phyloP scores from a whole-genome alignment of 2,329 filamentous ascomycete genomes.

The Diaporthe nobilis region DNA sequence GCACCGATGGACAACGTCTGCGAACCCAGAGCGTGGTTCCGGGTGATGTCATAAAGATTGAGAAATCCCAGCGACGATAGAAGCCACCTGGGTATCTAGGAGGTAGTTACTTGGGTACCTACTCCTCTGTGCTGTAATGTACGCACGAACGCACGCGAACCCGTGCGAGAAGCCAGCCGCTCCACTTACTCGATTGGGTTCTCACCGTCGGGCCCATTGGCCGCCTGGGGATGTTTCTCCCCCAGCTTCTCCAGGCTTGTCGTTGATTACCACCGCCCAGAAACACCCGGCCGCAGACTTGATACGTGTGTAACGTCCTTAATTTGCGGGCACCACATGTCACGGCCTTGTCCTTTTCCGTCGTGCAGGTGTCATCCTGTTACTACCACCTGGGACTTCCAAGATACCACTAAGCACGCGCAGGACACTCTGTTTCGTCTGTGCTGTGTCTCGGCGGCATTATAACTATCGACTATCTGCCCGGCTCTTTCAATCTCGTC shows the following conservation, averaged over 20 bases:
- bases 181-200: conserved; percentile 32
- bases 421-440: not conserved
- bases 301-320: conserved; percentile 34
- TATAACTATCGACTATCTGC: not conserved
- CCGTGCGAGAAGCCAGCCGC: conserved; percentile 22
- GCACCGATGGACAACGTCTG: not conserved
- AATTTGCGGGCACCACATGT: conserved; percentile 26
- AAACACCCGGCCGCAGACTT: conserved; percentile 16
- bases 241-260: conserved; percentile 19
- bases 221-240: not conserved
- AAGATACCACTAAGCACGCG: conserved; percentile 1
- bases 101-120: not conserved
- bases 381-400: not conserved
- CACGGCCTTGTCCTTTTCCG: conserved; percentile 25
- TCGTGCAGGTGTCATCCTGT: conserved; percentile 25
- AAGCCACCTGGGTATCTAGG: too few species aligned
- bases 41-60: conserved; percentile 14
- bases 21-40: not conserved
- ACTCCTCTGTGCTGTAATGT: not conserved
- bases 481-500: conserved; percentile 23
- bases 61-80: not conserved
- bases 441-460: conserved; percentile 24
- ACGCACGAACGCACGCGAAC: conserved; percentile 20
- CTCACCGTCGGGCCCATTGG: conserved; percentile 13
- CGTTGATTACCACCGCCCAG: not conserved